These are phyloP conservation scores for Colletotrichum somersetense DNA, from an alignment of 2,329 filamentous ascomycete genomes.

Conservation along the genomic window DNA sequence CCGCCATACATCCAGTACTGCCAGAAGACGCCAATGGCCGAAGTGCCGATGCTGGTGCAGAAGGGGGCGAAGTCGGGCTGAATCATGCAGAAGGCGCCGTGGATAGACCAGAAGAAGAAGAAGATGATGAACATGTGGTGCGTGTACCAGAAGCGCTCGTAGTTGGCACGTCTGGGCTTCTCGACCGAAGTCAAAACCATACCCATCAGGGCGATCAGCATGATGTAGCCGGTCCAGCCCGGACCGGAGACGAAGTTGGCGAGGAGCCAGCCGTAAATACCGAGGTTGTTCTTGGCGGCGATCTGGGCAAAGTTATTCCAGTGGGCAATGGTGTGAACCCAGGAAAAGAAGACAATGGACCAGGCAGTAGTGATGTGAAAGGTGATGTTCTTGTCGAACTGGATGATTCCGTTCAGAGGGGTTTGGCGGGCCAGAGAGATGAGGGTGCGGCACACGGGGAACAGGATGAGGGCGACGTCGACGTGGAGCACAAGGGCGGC, in stretches of 20 bases:
- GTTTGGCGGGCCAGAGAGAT: conserved; percentile 86
- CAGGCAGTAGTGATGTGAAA: conserved; percentile 89
- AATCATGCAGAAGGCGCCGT: conserved; percentile 92
- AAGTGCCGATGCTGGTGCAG: conserved; percentile 75
- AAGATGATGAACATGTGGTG: conserved; percentile 91
- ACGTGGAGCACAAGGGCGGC: conserved; percentile 84
- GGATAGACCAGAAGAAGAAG: conserved; percentile 92
- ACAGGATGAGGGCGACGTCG: conserved; percentile 82
- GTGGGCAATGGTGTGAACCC: conserved; percentile 87
- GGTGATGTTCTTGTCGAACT: conserved; percentile 90
- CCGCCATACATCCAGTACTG: conserved; percentile 91
- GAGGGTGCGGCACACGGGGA: conserved; percentile 86
- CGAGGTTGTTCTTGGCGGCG: conserved; percentile 79
- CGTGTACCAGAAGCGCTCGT: conserved; percentile 91
- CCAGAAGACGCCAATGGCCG: conserved; percentile 84
- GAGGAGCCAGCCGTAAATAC: conserved; percentile 81
- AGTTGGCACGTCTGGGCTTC: conserved; percentile 83
- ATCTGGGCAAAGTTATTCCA: conserved; percentile 89
- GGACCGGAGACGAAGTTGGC: conserved; percentile 84
- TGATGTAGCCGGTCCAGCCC: conserved; percentile 88
- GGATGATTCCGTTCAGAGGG: conserved; percentile 86
- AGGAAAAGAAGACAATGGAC: conserved; percentile 91
- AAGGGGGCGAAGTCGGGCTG: conserved; percentile 85
- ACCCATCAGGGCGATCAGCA: conserved; percentile 82
- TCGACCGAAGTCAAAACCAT: conserved; percentile 85